A percentile compares a stretch with the other conserved stretches of the same genome.
phyloP scores from a whole-genome alignment of 208 protist species.

The Trypanosoma theileri region DNA sequence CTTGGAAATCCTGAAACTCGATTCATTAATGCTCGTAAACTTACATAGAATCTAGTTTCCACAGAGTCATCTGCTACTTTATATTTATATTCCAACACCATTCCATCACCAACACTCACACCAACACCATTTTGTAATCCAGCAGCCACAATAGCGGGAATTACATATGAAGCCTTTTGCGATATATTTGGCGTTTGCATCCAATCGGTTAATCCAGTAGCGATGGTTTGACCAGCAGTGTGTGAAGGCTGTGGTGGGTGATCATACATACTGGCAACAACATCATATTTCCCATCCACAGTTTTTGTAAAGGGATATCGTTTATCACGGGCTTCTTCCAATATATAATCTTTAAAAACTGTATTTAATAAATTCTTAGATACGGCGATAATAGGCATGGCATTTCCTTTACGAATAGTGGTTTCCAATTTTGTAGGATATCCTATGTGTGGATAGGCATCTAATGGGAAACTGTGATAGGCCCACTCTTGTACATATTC shows the following conservation, averaged over 20 bases:
- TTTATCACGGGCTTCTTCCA: slow-evolving; percentile 34
- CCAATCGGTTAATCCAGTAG: slow-evolving; percentile 29
- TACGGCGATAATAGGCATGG: slow-evolving; percentile 43
- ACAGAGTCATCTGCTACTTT: neutral
- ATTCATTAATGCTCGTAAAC: slow-evolving; percentile 75
- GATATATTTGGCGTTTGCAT: slow-evolving; percentile 14
- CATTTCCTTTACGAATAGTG: slow-evolving; percentile 27
- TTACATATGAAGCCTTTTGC: slow-evolving; percentile 3
- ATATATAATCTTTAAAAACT: slow-evolving; percentile 59
- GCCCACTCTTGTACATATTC: slow-evolving; percentile 46
- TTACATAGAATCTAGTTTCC: slow-evolving; percentile 48
- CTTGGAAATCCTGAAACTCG: slow-evolving; percentile 84
- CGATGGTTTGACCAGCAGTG: neutral
- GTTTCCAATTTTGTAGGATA: slow-evolving; percentile 33
- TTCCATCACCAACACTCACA: slow-evolving; percentile 21
- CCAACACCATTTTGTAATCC: slow-evolving; percentile 32
- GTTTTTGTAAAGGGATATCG: slow-evolving; percentile 40
- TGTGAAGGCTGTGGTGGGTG: neutral
- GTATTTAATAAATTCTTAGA: slow-evolving; percentile 55
- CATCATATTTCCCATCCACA: slow-evolving; percentile 37
- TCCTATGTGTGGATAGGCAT: slow-evolving; percentile 64
- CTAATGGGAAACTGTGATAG: slow-evolving; percentile 65
- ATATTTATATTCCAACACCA: slow-evolving; percentile 57
- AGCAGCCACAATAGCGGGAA: slow-evolving; percentile 19
- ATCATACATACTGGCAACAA: slow-evolving; percentile 71